Conservation (phyloP, 768 basidiomycete genomes). For the Russula brevipes region DNA sequence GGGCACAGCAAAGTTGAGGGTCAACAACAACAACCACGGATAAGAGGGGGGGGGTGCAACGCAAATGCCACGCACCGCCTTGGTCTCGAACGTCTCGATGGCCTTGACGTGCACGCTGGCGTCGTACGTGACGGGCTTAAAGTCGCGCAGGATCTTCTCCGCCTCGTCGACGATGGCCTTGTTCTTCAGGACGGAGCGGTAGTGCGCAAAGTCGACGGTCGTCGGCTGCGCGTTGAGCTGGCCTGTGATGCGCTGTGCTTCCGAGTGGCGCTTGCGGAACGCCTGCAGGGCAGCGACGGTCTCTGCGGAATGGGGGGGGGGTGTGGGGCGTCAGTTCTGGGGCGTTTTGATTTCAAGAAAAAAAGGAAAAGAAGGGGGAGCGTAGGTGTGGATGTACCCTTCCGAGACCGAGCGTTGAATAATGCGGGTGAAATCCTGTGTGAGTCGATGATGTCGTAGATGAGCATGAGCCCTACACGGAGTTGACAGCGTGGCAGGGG, state of each 20-base stretch:
- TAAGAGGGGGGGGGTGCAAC: too few relatives aligned
- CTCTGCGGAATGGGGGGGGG: constrained; percentile 45
- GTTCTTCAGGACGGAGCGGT: constrained; percentile 90
- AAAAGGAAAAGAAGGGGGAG: not conserved
- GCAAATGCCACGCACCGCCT: constrained; percentile 74
- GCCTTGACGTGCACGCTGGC: constrained; percentile 84
- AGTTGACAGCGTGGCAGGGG: not conserved
- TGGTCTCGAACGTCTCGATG: constrained; percentile 93
- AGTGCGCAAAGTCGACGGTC: constrained; percentile 85
- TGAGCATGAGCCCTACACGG: constrained; percentile 13
- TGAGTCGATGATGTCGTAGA: not conserved
- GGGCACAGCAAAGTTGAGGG: not conserved
- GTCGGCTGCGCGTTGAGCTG: constrained; percentile 66
- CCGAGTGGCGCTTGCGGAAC: constrained; percentile 92
- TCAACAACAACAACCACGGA: not conserved
- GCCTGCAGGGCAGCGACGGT: constrained; percentile 85
- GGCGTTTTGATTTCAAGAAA: not conserved
- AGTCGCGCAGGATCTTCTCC: constrained; percentile 80
- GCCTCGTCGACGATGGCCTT: constrained; percentile 86
- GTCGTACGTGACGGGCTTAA: constrained; percentile 95
- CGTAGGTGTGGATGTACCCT: constrained; percentile 45
- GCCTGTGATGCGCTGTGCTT: constrained; percentile 71
- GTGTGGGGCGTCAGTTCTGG: not conserved
- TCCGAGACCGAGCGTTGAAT: constrained; percentile 76
- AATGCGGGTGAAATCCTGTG: constrained; percentile 81